phyloP scores from a whole-genome alignment of 768 basidiomycete genomes.

The Calocybe indica region DNA sequence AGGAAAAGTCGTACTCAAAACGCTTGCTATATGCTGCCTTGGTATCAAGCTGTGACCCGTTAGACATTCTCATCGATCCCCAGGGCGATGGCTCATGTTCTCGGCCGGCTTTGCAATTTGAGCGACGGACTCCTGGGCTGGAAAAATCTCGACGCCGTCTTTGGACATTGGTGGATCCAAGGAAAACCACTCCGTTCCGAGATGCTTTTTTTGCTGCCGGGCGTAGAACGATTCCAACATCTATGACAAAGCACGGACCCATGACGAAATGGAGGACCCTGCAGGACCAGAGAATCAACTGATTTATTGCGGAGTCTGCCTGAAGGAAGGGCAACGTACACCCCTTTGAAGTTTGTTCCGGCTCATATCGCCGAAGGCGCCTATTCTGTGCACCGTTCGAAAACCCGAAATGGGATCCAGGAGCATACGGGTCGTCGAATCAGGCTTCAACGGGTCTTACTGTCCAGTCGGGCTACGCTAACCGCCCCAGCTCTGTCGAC shows the following conservation, averaged over 20 bases:
- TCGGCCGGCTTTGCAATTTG: constrained; percentile 22
- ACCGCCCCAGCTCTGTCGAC: no score
- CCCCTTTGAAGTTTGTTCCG: constrained; percentile 24
- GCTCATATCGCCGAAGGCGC: constrained; percentile 19
- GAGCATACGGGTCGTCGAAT: not conserved
- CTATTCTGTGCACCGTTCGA: constrained; percentile 9
- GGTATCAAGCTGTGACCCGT: constrained; percentile 25
- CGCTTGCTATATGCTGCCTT: constrained; percentile 30
- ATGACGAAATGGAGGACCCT: constrained; percentile 9
- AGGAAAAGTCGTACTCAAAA: constrained; percentile 18
- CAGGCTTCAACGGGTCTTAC: not conserved
- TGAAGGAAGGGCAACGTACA: not conserved
- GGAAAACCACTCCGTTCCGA: constrained; percentile 21
- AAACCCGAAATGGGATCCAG: not conserved
- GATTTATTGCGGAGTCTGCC: not conserved
- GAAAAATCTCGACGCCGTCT: constrained; percentile 6
- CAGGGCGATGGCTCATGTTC: constrained; percentile 4
- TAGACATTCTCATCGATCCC: constrained; percentile 15
- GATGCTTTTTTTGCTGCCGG: constrained; percentile 12
- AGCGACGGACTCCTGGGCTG: constrained; percentile 8
- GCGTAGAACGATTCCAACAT: not conserved
- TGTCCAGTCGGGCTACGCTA: not conserved
- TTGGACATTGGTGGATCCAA: constrained; percentile 27
- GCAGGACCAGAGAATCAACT: not conserved
- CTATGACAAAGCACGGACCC: constrained; percentile 3